phyloP scores from a whole-genome alignment of 225 moss, liverwort and hornwort species.

The Straminergon stramineum region DNA sequence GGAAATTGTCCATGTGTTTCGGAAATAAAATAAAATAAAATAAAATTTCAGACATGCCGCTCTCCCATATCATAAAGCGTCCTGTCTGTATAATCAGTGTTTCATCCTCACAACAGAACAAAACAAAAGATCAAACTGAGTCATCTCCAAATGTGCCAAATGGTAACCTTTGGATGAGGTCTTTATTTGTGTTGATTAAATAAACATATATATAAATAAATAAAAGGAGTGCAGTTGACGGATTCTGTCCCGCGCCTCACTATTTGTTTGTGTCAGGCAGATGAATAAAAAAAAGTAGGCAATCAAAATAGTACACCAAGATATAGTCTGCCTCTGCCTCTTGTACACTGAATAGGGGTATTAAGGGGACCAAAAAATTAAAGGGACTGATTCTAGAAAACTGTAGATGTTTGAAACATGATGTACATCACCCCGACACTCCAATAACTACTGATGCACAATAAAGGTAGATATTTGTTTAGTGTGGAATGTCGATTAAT shows the following conservation, averaged over 20 bases:
- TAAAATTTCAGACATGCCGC: too few relatives aligned
- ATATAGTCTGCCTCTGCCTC: background rate
- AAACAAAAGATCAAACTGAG: background rate
- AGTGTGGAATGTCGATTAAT: too few relatives aligned
- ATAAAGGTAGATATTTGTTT: too few relatives aligned
- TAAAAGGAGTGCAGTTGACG: background rate
- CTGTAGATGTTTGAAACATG: too few relatives aligned
- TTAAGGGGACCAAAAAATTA: too few relatives aligned
- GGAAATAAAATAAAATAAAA: too few relatives aligned
- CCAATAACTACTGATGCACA: too few relatives aligned
- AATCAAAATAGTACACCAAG: background rate
- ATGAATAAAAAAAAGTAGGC: background rate
- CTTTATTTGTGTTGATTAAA: background rate
- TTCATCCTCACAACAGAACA: background rate
- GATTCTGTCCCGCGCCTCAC: background rate
- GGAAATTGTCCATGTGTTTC: too few relatives aligned
- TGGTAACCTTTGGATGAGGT: background rate
- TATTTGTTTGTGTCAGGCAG: background rate
- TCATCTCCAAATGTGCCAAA: background rate
- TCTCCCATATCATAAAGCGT: background rate
- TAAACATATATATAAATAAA: too few relatives aligned
- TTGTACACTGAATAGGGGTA: too few relatives aligned
- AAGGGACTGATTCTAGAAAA: too few relatives aligned
- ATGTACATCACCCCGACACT: too few relatives aligned
- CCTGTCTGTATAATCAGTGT: background rate